phyloP scores from a whole-genome alignment of 2,329 filamentous ascomycete species.

The Ceratocystis harringtonii region DNA sequence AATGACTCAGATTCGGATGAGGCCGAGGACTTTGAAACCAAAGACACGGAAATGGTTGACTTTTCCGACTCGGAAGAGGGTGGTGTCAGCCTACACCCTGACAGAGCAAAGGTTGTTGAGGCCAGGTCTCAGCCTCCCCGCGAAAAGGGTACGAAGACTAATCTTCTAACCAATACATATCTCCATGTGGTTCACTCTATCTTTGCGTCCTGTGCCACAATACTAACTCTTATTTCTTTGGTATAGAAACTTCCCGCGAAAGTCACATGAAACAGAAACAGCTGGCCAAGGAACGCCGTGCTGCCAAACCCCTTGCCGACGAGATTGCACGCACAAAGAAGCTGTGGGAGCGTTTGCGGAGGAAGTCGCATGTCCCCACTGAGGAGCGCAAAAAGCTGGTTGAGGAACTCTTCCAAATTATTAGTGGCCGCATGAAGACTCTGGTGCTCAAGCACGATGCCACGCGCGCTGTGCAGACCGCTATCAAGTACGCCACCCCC shows the following conservation, averaged over 20 bases:
- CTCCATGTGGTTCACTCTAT: background rate
- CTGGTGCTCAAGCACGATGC: constrained; percentile 98
- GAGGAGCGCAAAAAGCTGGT: constrained; percentile 80
- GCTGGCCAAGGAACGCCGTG: constrained; percentile 74
- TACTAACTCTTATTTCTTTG: background rate
- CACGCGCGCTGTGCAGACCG: constrained; percentile 90
- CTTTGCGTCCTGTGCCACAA: background rate
- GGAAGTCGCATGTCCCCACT: constrained; percentile 83
- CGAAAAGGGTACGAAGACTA: constrained; percentile 11
- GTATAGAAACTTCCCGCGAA: constrained; percentile 59
- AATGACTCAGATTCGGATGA: constrained; percentile 27
- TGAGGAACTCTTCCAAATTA: constrained; percentile 77
- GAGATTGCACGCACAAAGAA: constrained; percentile 82
- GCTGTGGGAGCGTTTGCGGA: constrained; percentile 83
- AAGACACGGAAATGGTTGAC: constrained; percentile 30
- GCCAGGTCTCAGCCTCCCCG: constrained; percentile 18
- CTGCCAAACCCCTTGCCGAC: constrained; percentile 84
- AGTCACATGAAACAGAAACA: constrained; percentile 87
- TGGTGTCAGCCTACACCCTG: constrained; percentile 32
- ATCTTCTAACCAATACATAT: background rate
- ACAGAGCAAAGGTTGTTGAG: constrained; percentile 25
- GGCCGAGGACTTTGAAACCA: constrained; percentile 27
- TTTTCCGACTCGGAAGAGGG: constrained; percentile 40
- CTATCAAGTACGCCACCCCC: constrained; percentile 82
- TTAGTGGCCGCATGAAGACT: constrained; percentile 80